These are phyloP conservation scores for Ulvella scutata DNA, from an alignment of 139 green algal genomes.

Conservation along the genomic window DNA sequence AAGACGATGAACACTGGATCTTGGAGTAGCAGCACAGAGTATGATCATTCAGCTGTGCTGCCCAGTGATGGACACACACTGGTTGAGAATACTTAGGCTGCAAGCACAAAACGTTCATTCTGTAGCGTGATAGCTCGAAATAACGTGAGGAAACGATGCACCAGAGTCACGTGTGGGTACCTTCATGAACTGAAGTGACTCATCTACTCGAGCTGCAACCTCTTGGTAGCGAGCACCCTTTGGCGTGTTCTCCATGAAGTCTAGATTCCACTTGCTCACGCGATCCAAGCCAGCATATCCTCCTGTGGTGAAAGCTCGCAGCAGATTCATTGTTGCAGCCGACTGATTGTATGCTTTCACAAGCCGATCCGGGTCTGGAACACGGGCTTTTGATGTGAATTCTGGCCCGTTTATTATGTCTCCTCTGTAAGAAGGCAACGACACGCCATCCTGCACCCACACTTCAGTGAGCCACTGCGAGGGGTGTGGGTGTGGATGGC, in stretches of 20 bases:
- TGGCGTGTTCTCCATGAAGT: constrained; percentile 88
- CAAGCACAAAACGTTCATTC: too few species aligned
- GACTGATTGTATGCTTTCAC: constrained; percentile 90
- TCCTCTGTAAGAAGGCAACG: constrained; percentile 57
- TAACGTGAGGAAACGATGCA: too few species aligned
- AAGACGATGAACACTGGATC: too few species aligned
- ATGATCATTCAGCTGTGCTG: too few species aligned
- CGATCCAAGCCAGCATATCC: constrained; percentile 87
- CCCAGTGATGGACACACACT: too few species aligned
- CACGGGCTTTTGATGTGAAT: constrained; percentile 68
- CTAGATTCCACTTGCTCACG: constrained; percentile 90
- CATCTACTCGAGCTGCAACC: constrained; percentile 74
- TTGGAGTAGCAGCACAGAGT: too few species aligned
- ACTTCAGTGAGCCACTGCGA: constrained; percentile 28
- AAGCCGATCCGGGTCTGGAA: constrained; percentile 69
- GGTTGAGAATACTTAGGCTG: too few species aligned
- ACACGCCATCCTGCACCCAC: constrained; percentile 25
- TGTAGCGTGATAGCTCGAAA: too few species aligned
- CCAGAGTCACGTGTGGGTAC: too few species aligned
- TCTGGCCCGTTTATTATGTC: constrained; percentile 98
- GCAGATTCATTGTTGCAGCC: constrained; percentile 92
- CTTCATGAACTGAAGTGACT: constrained; percentile 83
- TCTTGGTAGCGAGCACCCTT: constrained; percentile 79
- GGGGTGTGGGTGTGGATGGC: constrained; percentile 58
- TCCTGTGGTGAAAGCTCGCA: constrained; percentile 86